Evolutionary conservation across 306 rosid genomes (phyloP).

Genomic region (Sechiopsis laciniata): DNA sequence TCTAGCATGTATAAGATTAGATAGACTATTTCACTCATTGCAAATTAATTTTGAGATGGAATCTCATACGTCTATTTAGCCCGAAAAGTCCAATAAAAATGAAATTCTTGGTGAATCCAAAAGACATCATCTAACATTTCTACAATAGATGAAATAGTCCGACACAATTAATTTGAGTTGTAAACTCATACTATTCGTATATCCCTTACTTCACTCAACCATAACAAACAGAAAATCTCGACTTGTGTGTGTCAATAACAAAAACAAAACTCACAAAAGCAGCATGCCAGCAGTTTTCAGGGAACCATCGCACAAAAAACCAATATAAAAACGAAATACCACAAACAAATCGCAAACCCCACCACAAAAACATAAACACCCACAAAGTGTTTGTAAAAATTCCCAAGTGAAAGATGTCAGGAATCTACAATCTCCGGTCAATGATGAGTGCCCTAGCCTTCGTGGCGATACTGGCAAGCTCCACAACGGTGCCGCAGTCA

Average conservation of each 20-base stretch:
- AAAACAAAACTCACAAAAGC: not conserved
- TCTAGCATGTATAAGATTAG: too few relatives aligned
- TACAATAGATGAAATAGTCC: too few relatives aligned
- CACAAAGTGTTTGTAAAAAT: not conserved
- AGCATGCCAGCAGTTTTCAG: not conserved
- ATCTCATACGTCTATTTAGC: too few relatives aligned
- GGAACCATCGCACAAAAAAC: not conserved
- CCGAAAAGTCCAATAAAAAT: too few relatives aligned
- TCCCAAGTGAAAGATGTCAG: constrained; percentile 13
- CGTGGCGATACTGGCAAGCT: not conserved
- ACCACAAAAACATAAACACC: constrained; percentile 6
- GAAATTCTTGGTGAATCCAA: too few relatives aligned
- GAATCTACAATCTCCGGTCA: not conserved
- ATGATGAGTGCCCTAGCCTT: not conserved
- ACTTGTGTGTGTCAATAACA: not conserved
- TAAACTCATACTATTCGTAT: too few relatives aligned
- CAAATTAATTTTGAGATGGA: too few relatives aligned
- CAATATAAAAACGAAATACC: constrained; percentile 4
- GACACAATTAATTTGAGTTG: too few relatives aligned
- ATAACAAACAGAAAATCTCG: not conserved
- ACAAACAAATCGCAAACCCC: not conserved
- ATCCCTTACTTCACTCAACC: constrained; percentile 13
- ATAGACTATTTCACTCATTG: too few relatives aligned
- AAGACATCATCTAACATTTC: too few relatives aligned
- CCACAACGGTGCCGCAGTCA: not conserved